Evolutionary conservation across 169 alveolate species (phyloP).

Genomic region (Plasmodium billcollinsi): DNA sequence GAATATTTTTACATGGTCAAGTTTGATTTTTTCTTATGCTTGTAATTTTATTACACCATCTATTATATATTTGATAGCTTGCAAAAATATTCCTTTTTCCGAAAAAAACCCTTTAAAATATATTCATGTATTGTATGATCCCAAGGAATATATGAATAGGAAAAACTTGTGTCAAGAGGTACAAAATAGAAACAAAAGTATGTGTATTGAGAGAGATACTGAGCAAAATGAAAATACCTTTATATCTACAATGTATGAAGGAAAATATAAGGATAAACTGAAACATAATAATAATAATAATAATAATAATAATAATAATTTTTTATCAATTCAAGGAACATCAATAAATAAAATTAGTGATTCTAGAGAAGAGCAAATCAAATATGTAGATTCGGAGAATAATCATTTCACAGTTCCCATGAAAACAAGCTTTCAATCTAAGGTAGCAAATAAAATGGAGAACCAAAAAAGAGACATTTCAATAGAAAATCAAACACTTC

Average conservation of each 20-base stretch:
- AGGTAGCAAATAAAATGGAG: not conserved
- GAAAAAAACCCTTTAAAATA: constrained; percentile 61
- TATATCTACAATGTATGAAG: too few relatives aligned
- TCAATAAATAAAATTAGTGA: too few relatives aligned
- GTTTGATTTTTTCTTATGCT: constrained; percentile 76
- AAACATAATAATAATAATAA: too few relatives aligned
- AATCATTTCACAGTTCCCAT: too few relatives aligned
- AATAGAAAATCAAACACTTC: not conserved
- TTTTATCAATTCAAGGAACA: too few relatives aligned
- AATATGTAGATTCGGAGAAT: too few relatives aligned
- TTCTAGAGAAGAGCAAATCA: too few relatives aligned
- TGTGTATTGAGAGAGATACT: not conserved
- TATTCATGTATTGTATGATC: constrained; percentile 60
- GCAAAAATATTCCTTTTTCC: constrained; percentile 76
- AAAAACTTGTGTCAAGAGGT: constrained; percentile 1
- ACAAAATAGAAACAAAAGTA: not conserved
- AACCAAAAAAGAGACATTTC: constrained; percentile 8
- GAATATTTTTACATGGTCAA: constrained; percentile 73
- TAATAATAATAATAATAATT: too few relatives aligned
- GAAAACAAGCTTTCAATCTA: not conserved
- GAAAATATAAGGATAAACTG: too few relatives aligned
- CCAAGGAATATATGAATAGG: constrained; percentile 48
- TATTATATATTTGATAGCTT: constrained; percentile 75
- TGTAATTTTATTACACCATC: constrained; percentile 75
- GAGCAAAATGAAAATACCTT: not conserved